phyloP scores from a whole-genome alignment of 202 grass and related monocot species.

The Musa balbisiana region DNA sequence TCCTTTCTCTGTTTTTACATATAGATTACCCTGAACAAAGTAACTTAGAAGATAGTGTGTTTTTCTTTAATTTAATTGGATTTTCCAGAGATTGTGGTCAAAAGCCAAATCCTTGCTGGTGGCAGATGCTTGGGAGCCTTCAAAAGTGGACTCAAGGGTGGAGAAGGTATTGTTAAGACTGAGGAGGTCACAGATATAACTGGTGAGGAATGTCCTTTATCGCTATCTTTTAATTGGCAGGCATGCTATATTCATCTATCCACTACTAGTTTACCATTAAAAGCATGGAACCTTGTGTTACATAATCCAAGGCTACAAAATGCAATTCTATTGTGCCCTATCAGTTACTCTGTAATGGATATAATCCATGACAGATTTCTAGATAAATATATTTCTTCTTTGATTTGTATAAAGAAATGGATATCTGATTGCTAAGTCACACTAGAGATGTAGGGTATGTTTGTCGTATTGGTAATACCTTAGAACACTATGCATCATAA shows the following conservation, averaged over 20 bases:
- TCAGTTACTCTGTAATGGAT: too few species aligned
- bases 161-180: conserved; percentile 92
- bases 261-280: background rate
- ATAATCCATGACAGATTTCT: too few species aligned
- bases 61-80: background rate
- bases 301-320: too few species aligned
- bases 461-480: background rate
- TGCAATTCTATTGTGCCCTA: too few species aligned
- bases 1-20: background rate
- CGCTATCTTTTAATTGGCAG: background rate
- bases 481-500: background rate
- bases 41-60: background rate
- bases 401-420: background rate
- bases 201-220: conserved; percentile 29
- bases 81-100: conserved; percentile 66
- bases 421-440: background rate
- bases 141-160: conserved; percentile 91
- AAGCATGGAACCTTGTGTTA: too few species aligned
- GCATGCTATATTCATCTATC: background rate
- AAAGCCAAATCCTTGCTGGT: conserved; percentile 98
- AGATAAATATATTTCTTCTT: too few species aligned
- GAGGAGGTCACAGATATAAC: conserved; percentile 71
- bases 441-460: background rate
- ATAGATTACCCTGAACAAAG: background rate
- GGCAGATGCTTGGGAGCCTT: conserved; percentile 82